Base-by-base conservation (phyloP, 2,329 filamentous ascomycete genomes). In the Aspergillus costaricaensis region DNA sequence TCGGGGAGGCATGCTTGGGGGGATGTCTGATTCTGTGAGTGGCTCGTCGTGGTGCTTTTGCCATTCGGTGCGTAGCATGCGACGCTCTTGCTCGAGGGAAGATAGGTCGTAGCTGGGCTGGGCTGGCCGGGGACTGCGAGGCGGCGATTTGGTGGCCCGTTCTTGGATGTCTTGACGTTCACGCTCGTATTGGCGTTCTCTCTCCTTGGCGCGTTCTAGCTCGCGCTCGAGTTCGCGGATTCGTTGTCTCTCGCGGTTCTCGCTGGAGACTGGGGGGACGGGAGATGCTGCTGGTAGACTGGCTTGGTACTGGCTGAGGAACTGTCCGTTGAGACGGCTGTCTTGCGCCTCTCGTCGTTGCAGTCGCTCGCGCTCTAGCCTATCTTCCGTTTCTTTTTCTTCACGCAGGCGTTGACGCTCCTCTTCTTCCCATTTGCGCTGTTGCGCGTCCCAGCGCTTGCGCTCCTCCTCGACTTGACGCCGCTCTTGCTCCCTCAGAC, bases 261-360 rank as follows among this genome's bases (percentile, higher is more conserved):
- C 83, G 57, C 81, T 76, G 19, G 71, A 77, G 21, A 69, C 77
- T 71, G 60, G 77, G 15, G 36, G 53, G 73, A 68, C 69, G 67
- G 71, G 66, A 57, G 75, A 12, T 32, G 32, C 32, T 36, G 32
- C 70, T 62, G 81, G 75, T 72, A 90, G 87, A 66, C 91, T 88
- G 19, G 88, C 87, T 73, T 91, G 89, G 73, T 96, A 96, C 72
- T 96, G 90, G 71, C 91, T 94, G 54, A 96, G 83, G 68, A 89
- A 93, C 72, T 96, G 92, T 2, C 92, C 92, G 62, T 88, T 89
- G 21, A 96, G 81, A 63, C 88, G 86, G 39, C 83, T 82, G 68
- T 92, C 88, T 69, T 85, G 88, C 63, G 80, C 80, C 23, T 81
- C 82, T 62, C 86, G 83, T 58, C 85, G 82, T 60, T 85, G 82